Conservation (phyloP, 805 yeast genomes). For the Pichia nakasei region DNA sequence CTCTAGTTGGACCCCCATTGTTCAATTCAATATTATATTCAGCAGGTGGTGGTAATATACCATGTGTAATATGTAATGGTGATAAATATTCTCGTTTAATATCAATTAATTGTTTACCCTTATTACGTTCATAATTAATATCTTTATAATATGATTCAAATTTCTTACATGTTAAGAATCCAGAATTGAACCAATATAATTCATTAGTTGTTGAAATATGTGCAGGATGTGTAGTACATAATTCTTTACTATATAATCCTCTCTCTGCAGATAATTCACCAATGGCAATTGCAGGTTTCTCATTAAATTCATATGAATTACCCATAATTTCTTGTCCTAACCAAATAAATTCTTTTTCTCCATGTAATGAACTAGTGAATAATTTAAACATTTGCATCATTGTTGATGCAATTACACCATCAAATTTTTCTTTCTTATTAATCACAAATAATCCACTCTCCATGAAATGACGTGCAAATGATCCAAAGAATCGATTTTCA, state of each 20-base stretch:
- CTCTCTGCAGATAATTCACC: slow-evolving; percentile 30
- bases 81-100: slow-evolving; percentile 29
- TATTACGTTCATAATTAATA: slow-evolving; percentile 25
- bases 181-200: slow-evolving; percentile 63
- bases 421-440: slow-evolving; percentile 40
- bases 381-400: slow-evolving; percentile 35
- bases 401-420: slow-evolving; percentile 37
- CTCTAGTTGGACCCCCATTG: slow-evolving; percentile 39
- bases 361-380: slow-evolving; percentile 50
- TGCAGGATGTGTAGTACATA: slow-evolving; percentile 58
- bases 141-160: slow-evolving; percentile 32
- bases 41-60: slow-evolving; percentile 46
- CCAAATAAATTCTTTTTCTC: slow-evolving; percentile 78
- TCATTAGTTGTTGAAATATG: slow-evolving; percentile 47
- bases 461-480: slow-evolving; percentile 35
- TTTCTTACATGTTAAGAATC: slow-evolving; percentile 51
- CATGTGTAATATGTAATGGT: slow-evolving; percentile 36
- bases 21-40: slow-evolving; percentile 20
- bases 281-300: slow-evolving; percentile 46
- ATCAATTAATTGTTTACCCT: slow-evolving; percentile 20
- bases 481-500: slow-evolving; percentile 34
- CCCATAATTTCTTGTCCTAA: slow-evolving; percentile 53
- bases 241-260: slow-evolving; percentile 26
- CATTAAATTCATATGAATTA: slow-evolving; percentile 43
- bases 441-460: slow-evolving; percentile 42